Evolutionary conservation across 345 rosid genomes (phyloP).

Genomic region (Salix purpurea): DNA sequence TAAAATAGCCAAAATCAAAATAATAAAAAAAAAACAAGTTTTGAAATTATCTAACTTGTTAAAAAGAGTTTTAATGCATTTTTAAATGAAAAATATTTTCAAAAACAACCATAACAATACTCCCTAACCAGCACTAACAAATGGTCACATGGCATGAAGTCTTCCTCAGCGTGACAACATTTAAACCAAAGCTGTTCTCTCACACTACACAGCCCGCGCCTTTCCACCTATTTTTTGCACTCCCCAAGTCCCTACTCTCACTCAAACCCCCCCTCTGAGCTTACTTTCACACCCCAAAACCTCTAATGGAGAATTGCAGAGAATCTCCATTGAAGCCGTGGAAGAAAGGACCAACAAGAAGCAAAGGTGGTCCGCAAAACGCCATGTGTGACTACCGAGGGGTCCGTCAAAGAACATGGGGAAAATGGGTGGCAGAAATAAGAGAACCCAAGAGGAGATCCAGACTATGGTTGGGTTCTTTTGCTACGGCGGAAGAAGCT

Average conservation of each 20-base stretch:
- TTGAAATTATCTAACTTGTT: constrained; percentile 5
- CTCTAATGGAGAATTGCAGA: constrained; percentile 27
- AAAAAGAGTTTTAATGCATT: fast-evolving
- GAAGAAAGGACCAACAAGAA: constrained; percentile 91
- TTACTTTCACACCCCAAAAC: background rate
- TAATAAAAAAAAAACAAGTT: background rate
- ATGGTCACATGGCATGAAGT: constrained; percentile 53
- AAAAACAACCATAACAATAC: no score
- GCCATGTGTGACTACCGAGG: constrained; percentile 81
- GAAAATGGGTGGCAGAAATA: constrained; percentile 97
- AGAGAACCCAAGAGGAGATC: constrained; percentile 90
- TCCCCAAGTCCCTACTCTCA: constrained; percentile 8
- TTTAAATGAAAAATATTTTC: no score
- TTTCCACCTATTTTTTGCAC: constrained; percentile 14
- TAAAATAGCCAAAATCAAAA: background rate
- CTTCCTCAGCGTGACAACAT: constrained; percentile 51
- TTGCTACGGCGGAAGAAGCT: constrained; percentile 89
- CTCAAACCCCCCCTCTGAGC: background rate
- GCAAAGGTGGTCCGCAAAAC: constrained; percentile 92
- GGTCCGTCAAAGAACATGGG: constrained; percentile 94
- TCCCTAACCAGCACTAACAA: background rate
- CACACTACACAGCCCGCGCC: constrained; percentile 44
- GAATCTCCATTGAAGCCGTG: constrained; percentile 68
- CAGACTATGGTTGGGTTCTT: constrained; percentile 86
- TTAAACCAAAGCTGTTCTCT: constrained; percentile 36